Percentiles rank a stretch among this genome's conserved stretches.
Evolutionary conservation across 345 rosid genomes (phyloP).

Genomic region (Kernera saxatilis): DNA sequence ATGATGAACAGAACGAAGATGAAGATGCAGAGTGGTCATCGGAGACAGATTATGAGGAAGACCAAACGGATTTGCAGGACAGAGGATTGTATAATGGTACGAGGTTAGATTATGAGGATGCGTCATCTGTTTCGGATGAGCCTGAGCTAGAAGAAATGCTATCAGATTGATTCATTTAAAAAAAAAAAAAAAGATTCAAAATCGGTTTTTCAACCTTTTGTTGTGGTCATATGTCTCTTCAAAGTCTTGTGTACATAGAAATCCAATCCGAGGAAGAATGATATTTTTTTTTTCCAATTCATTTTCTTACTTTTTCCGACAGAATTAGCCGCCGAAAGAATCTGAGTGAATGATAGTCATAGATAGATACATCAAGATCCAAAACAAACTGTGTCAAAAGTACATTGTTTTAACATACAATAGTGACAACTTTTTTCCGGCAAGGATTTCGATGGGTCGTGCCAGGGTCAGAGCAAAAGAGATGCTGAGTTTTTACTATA

Average conservation of each 20-base stretch:
- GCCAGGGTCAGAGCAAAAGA: neutral
- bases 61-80: conserved; percentile 39
- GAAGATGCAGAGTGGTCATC: conserved; percentile 52
- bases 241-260: conserved; percentile 26
- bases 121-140: conserved; percentile 44
- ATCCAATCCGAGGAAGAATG: neutral
- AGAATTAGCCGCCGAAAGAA: neutral
- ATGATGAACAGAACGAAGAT: conserved; percentile 38
- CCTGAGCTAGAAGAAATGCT: conserved; percentile 79
- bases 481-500: conserved; percentile 13
- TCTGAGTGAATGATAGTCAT: neutral
- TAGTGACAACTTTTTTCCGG: neutral
- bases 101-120: conserved; percentile 53
- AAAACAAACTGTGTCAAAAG: neutral
- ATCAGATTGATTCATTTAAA: conserved; percentile 46
- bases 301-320: conserved; percentile 12
- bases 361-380: conserved; percentile 9
- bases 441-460: neutral
- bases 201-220: neutral
- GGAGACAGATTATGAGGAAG: conserved; percentile 63
- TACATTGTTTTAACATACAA: conserved; percentile 5
- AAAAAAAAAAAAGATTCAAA: neutral
- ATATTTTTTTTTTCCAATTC: neutral
- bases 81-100: conserved; percentile 41
- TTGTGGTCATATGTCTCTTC: conserved; percentile 8